phyloP scores from a whole-genome alignment of 257 asterid species.

The Solanum sitiens region DNA sequence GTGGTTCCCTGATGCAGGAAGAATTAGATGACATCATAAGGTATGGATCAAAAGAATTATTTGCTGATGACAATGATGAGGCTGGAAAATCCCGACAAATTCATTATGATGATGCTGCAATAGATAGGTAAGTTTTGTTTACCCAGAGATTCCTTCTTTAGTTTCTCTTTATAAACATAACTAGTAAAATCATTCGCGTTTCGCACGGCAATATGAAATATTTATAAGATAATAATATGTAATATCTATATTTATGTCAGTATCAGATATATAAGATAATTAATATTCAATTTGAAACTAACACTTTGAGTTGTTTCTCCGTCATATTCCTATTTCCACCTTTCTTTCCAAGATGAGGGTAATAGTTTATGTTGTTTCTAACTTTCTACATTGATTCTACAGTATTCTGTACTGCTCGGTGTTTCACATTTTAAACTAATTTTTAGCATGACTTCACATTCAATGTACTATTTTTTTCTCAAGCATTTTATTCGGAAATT shows the following conservation, averaged over 20 bases:
- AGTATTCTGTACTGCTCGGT: background rate
- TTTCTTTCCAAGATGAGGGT: background rate
- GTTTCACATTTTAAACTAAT: background rate
- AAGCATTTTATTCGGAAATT: background rate
- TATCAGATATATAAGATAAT: too few species aligned
- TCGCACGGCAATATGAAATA: too few species aligned
- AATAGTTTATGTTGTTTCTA: background rate
- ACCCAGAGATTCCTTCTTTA: background rate
- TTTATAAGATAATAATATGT: too few species aligned
- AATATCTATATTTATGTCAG: too few species aligned
- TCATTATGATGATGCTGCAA: slow-evolving; percentile 94
- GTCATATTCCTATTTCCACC: background rate
- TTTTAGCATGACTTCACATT: background rate
- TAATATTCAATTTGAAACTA: background rate
- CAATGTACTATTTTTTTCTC: background rate
- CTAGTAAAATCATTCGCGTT: too few species aligned
- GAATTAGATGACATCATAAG: slow-evolving; percentile 92
- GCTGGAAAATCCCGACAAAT: slow-evolving; percentile 86
- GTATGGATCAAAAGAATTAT: slow-evolving; percentile 91
- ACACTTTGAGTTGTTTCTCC: background rate
- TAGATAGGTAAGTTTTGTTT: slow-evolving; percentile 28
- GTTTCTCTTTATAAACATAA: background rate
- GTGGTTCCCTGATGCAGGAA: slow-evolving; percentile 47
- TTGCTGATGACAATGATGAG: slow-evolving; percentile 92
- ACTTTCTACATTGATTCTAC: background rate